Conservation (phyloP, 2,329 filamentous ascomycete species). For the Cercospora berteroae region DNA sequence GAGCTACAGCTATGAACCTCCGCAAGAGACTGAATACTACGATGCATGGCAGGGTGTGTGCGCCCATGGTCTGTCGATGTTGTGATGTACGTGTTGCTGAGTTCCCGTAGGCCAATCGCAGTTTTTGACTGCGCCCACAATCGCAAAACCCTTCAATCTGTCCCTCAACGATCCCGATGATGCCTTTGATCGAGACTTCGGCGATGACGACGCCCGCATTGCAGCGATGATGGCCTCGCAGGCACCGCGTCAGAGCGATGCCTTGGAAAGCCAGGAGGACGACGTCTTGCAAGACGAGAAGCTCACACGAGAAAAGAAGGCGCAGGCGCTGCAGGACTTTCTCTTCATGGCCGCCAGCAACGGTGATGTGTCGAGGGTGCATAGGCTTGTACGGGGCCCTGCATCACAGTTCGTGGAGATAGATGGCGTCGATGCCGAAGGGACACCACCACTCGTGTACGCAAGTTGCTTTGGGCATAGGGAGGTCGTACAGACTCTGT, state of each 20-base stretch:
- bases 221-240: slow-evolving; percentile 97
- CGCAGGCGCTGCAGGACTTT: slow-evolving; percentile 75
- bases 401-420: slow-evolving; percentile 77
- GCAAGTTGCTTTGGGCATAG: slow-evolving; percentile 98
- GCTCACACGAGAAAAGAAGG: slow-evolving; percentile 74
- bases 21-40: slow-evolving; percentile 92
- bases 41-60: slow-evolving; percentile 92
- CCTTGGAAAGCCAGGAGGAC: slow-evolving; percentile 74
- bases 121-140: slow-evolving; percentile 82
- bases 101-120: slow-evolving; percentile 76
- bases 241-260: slow-evolving; percentile 64
- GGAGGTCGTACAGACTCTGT: slow-evolving; percentile 76
- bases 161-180: slow-evolving; percentile 77
- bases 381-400: slow-evolving; percentile 69
- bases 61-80: slow-evolving; percentile 19
- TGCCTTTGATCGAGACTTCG: slow-evolving; percentile 46
- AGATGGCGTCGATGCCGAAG: slow-evolving; percentile 86
- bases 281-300: slow-evolving; percentile 72
- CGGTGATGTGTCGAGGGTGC: slow-evolving; percentile 80
- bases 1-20: slow-evolving; percentile 59
- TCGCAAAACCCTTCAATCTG: slow-evolving; percentile 78
- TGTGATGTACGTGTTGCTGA: slow-evolving; percentile 14
- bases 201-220: slow-evolving; percentile 80
- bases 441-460: slow-evolving; percentile 94
- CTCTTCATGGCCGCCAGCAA: slow-evolving; percentile 96